Evolutionary conservation across 805 yeast genomes (phyloP).

Genomic region (Teunomyces barrocoloradensis): DNA sequence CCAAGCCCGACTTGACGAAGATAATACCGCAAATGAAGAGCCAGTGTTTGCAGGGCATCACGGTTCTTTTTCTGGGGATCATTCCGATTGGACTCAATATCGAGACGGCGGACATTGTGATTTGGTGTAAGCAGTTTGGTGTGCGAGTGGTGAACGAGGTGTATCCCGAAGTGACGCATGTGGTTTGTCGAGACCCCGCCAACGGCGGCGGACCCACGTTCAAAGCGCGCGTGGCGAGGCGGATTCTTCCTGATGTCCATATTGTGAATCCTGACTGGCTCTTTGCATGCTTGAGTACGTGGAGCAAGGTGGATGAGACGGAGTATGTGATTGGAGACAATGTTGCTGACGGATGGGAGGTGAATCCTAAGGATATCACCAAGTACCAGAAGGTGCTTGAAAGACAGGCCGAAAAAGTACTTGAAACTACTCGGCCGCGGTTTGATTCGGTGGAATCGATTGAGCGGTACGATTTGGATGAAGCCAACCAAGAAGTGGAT

Average conservation of each 20-base stretch:
- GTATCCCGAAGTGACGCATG: conserved; percentile 76
- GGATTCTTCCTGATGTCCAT: conserved; percentile 57
- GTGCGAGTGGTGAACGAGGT: conserved; percentile 77
- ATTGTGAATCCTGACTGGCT: conserved; percentile 94
- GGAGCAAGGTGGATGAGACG: conserved; percentile 68
- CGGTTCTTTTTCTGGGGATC: conserved; percentile 82
- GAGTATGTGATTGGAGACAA: conserved; percentile 55
- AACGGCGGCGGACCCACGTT: conserved; percentile 50
- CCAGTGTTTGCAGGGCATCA: conserved; percentile 62
- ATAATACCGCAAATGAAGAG: conserved; percentile 75
- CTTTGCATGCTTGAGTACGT: conserved; percentile 75
- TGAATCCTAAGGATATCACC: conserved; percentile 44
- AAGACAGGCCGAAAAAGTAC: conserved; percentile 15
- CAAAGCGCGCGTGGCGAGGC: conserved; percentile 78
- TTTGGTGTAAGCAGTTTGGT: conserved; percentile 92
- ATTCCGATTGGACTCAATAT: conserved; percentile 77
- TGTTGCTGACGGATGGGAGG: conserved; percentile 43
- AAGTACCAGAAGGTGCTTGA: conserved; percentile 37
- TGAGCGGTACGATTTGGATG: conserved; percentile 39
- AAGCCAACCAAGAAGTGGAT: conserved; percentile 44
- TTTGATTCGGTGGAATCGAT: conserved; percentile 31
- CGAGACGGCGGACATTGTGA: conserved; percentile 79
- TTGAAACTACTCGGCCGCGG: conserved; percentile 26
- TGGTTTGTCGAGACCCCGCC: conserved; percentile 74
- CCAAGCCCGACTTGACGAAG: conserved; percentile 60